A percentile compares a stretch with the other conserved stretches of the same genome.
phyloP scores from a whole-genome alignment of 345 rosid species.

The Schrenkiella parvula region DNA sequence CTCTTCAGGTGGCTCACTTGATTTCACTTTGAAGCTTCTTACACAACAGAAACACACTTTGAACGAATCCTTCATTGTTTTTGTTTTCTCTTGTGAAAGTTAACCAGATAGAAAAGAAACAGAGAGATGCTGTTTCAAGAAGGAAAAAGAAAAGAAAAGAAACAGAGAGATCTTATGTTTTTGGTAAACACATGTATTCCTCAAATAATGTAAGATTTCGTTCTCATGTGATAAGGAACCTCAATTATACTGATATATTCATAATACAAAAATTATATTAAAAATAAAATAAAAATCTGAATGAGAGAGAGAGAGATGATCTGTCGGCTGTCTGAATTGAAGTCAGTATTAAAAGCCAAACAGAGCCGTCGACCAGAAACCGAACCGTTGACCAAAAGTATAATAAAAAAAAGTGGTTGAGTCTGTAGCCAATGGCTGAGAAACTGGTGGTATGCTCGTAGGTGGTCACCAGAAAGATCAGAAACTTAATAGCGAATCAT shows the following conservation, averaged over 20 bases:
- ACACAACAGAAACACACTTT: slow-evolving; percentile 47
- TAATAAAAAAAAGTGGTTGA: neutral
- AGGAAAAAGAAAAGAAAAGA: neutral
- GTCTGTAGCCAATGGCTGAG: slow-evolving; percentile 7
- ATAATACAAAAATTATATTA: neutral
- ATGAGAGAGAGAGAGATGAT: neutral
- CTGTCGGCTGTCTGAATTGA: slow-evolving; percentile 19
- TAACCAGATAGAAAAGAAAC: neutral
- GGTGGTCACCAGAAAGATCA: neutral
- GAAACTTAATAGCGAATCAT: neutral
- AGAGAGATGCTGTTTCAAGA: neutral
- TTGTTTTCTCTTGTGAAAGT: neutral
- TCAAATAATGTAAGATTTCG: no score
- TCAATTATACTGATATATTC: neutral
- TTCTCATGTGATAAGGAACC: no score
- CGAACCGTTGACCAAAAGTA: neutral
- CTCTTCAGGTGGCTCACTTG: slow-evolving; percentile 70
- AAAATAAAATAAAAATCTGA: neutral
- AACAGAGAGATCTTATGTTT: neutral
- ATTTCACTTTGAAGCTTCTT: slow-evolving; percentile 64
- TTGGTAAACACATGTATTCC: slow-evolving; percentile 3
- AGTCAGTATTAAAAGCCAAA: neutral
- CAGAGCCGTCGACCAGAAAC: neutral
- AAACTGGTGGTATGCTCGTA: neutral
- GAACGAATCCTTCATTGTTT: slow-evolving; percentile 26